These are phyloP conservation scores for Eutrema japonicum DNA, from an alignment of 345 rosid species.

Conservation along the genomic window DNA sequence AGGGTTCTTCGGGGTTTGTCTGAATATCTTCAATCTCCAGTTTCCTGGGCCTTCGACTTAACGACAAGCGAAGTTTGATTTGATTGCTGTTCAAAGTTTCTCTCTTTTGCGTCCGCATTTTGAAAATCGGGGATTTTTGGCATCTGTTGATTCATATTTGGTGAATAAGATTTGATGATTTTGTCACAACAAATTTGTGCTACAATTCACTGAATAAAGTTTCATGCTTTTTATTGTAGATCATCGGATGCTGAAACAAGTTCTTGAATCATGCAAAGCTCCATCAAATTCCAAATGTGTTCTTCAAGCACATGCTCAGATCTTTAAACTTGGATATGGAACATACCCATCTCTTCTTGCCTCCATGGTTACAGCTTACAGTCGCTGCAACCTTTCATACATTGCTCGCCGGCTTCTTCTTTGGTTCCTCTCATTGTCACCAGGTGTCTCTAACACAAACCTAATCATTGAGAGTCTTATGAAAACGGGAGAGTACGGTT, in stretches of 20 bases:
- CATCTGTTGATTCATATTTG: neutral
- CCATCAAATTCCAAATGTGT: constrained; percentile 49
- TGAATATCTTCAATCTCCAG: neutral
- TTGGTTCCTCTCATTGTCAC: constrained; percentile 46
- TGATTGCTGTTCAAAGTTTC: neutral
- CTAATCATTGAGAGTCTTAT: constrained; percentile 54
- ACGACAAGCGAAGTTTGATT: neutral
- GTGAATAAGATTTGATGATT: neutral
- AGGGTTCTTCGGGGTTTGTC: constrained; percentile 24
- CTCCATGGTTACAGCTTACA: constrained; percentile 58
- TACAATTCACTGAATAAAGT: neutral
- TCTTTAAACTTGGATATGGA: constrained; percentile 62
- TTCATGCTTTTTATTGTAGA: constrained; percentile 38
- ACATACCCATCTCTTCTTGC: constrained; percentile 60
- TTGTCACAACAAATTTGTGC: neutral
- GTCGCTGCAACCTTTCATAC: constrained; percentile 46
- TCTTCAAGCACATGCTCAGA: constrained; percentile 54
- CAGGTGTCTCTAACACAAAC: constrained; percentile 51
- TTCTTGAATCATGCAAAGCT: constrained; percentile 56
- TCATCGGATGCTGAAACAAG: constrained; percentile 45
- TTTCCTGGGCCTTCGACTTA: neutral
- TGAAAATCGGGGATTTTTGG: neutral
- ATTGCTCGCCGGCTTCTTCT: constrained; percentile 51
- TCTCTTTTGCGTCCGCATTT: neutral
- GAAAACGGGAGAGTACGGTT: constrained; percentile 54